phyloP scores from a whole-genome alignment of 768 basidiomycete species.

The Phlebiopsis gigantea region DNA sequence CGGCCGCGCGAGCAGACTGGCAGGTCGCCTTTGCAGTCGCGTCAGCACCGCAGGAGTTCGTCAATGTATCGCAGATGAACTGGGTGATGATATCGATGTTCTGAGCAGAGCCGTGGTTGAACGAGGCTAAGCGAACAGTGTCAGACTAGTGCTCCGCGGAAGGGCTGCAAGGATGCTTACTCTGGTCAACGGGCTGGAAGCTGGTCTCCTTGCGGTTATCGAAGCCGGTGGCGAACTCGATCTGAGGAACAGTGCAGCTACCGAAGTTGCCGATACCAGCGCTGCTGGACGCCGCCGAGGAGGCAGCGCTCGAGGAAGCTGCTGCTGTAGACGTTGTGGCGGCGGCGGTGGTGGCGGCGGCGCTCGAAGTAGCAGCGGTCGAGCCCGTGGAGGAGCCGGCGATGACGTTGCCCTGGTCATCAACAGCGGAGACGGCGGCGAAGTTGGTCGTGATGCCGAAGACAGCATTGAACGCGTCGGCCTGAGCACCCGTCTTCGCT shows the following conservation, averaged over 20 bases:
- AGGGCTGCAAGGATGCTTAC: too few relatives aligned
- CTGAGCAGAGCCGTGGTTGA: slow-evolving; percentile 24
- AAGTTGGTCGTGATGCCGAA: slow-evolving; percentile 55
- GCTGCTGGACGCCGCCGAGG: slow-evolving; percentile 5
- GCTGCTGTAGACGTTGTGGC: slow-evolving; percentile 8
- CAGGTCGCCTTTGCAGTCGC: slow-evolving; percentile 13
- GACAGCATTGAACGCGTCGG: slow-evolving; percentile 57
- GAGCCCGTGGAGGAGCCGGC: slow-evolving; percentile 23
- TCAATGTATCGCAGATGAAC: slow-evolving; percentile 46
- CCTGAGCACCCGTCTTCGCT: slow-evolving; percentile 41
- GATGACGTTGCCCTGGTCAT: slow-evolving; percentile 38
- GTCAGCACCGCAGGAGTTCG: slow-evolving; percentile 36
- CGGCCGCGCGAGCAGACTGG: slow-evolving; percentile 5
- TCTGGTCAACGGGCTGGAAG: slow-evolving; percentile 46
- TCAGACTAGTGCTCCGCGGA: too few relatives aligned
- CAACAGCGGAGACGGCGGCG: slow-evolving; percentile 34
- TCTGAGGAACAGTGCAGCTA: slow-evolving; percentile 47
- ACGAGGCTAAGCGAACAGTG: too few relatives aligned
- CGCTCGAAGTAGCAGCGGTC: slow-evolving; percentile 15
- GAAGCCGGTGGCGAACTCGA: slow-evolving; percentile 50
- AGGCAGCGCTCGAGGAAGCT: neutral
- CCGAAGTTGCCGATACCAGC: slow-evolving; percentile 40
- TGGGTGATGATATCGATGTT: slow-evolving; percentile 50
- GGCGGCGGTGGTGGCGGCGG: slow-evolving; percentile 12
- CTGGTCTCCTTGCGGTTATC: slow-evolving; percentile 48